phyloP scores from a whole-genome alignment of 371 early-diverging fungal species.

The Mortierella sp. region DNA sequence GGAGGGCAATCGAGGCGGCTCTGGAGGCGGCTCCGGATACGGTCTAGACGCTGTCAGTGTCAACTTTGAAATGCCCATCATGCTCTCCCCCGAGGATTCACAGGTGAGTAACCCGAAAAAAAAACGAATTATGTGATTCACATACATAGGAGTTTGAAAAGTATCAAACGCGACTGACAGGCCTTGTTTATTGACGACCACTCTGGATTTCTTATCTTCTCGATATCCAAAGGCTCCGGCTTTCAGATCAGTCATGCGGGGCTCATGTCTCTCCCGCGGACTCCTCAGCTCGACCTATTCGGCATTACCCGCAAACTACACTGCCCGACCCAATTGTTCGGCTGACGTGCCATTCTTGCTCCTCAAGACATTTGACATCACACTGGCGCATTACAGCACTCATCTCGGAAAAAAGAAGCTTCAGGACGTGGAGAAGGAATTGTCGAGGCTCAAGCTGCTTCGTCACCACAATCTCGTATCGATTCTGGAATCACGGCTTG shows the following conservation, averaged over 20 bases:
- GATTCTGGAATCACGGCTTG: constrained; percentile 70
- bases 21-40: constrained; percentile 51
- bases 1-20: constrained; percentile 36
- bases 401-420: constrained; percentile 68
- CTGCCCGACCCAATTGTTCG: constrained; percentile 37
- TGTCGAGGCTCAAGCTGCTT: constrained; percentile 68
- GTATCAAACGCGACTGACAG: not conserved
- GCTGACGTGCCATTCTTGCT: constrained; percentile 52
- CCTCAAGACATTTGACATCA: constrained; percentile 51
- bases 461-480: constrained; percentile 68
- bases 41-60: constrained; percentile 61
- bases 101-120: constrained; percentile 45
- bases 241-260: constrained; percentile 48
- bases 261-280: constrained; percentile 49
- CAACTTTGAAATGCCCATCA: constrained; percentile 65
- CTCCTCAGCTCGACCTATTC: constrained; percentile 49
- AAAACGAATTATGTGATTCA: not conserved
- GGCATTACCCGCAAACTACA: constrained; percentile 49
- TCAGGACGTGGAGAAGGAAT: constrained; percentile 73
- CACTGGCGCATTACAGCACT: constrained; percentile 46
- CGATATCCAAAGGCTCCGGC: constrained; percentile 41
- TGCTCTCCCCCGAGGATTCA: constrained; percentile 62
- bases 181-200: not conserved
- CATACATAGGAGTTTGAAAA: constrained; percentile 1
- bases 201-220: constrained; percentile 4